phyloP scores from a whole-genome alignment of 352 stramenopile species.

The Blastocystis hominis region DNA sequence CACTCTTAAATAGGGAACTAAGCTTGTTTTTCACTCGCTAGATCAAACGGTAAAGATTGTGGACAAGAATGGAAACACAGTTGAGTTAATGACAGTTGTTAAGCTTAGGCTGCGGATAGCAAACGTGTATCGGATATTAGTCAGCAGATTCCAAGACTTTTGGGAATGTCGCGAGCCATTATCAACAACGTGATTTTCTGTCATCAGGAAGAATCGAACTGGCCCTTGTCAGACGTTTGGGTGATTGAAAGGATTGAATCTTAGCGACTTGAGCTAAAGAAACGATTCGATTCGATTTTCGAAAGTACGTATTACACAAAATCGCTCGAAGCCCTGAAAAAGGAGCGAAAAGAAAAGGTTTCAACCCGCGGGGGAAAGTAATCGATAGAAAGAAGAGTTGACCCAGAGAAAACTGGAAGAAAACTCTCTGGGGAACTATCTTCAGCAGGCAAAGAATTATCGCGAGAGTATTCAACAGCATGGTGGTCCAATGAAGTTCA shows the following conservation, averaged over 20 bases:
- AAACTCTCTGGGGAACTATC: slow-evolving; percentile 61
- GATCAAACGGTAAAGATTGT: slow-evolving; percentile 66
- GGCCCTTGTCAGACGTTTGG: slow-evolving; percentile 74
- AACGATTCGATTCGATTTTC: slow-evolving; percentile 99
- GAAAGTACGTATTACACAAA: slow-evolving; percentile 94
- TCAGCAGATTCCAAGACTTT: slow-evolving; percentile 68
- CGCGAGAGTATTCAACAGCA: slow-evolving; percentile 57
- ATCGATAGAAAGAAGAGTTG: slow-evolving; percentile 67
- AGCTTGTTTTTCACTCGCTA: slow-evolving; percentile 80
- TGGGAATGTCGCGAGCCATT: slow-evolving; percentile 91
- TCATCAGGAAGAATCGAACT: slow-evolving; percentile 92
- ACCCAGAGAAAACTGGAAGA: slow-evolving; percentile 72
- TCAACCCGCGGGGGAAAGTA: neutral
- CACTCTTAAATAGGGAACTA: slow-evolving; percentile 32
- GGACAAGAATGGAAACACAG: slow-evolving; percentile 71
- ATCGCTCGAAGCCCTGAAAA: slow-evolving; percentile 82
- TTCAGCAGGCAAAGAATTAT: slow-evolving; percentile 64
- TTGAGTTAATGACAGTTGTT: slow-evolving; percentile 52
- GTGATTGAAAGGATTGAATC: neutral
- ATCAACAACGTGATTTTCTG: slow-evolving; percentile 98
- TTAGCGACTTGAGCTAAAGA: slow-evolving; percentile 86
- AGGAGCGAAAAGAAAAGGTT: slow-evolving; percentile 57
- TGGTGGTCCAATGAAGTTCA: slow-evolving; percentile 18
- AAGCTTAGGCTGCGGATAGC: slow-evolving; percentile 60
- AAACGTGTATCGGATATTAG: slow-evolving; percentile 64